phyloP scores from a whole-genome alignment of 2,329 filamentous ascomycete species.

The Aureobasidium sp. region DNA sequence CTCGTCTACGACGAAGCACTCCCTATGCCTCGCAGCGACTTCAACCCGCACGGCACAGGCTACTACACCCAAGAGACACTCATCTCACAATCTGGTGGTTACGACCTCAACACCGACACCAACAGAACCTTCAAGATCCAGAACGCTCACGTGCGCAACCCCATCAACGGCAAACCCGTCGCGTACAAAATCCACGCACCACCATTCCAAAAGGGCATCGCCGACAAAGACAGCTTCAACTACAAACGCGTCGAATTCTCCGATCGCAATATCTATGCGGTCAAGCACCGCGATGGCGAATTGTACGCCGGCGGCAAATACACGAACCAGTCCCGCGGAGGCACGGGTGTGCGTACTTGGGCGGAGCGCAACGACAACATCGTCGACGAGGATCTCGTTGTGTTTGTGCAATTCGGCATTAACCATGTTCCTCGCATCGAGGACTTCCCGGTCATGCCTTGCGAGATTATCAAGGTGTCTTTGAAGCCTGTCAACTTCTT shows the following conservation, averaged over 20 bases:
- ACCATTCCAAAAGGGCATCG: constrained; percentile 45
- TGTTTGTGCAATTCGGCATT: constrained; percentile 52
- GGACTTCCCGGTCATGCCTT: constrained; percentile 44
- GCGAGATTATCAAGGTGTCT: constrained; percentile 51
- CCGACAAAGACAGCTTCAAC: constrained; percentile 47
- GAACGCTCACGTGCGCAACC: constrained; percentile 39
- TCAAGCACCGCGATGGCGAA: constrained; percentile 51
- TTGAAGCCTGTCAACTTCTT: constrained; percentile 56
- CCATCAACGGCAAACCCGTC: constrained; percentile 42
- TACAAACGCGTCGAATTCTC: constrained; percentile 54
- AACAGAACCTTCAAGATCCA: constrained; percentile 46
- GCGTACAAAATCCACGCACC: constrained; percentile 46
- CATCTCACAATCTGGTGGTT: constrained; percentile 43
- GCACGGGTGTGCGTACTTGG: constrained; percentile 43
- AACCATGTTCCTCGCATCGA: constrained; percentile 37
- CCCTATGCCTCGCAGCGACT: constrained; percentile 50
- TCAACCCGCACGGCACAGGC: constrained; percentile 51
- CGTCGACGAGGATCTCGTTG: constrained; percentile 50
- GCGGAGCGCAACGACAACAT: constrained; percentile 48
- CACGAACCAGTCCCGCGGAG: constrained; percentile 52
- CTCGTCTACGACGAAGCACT: constrained; percentile 49
- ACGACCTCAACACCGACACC: constrained; percentile 40
- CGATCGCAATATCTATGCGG: constrained; percentile 53
- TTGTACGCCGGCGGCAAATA: constrained; percentile 55
- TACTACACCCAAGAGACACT: constrained; percentile 44